These are phyloP conservation scores for Peniophora sp. DNA, from an alignment of 1,284 basidiomycete genomes.

Conservation along the genomic window DNA sequence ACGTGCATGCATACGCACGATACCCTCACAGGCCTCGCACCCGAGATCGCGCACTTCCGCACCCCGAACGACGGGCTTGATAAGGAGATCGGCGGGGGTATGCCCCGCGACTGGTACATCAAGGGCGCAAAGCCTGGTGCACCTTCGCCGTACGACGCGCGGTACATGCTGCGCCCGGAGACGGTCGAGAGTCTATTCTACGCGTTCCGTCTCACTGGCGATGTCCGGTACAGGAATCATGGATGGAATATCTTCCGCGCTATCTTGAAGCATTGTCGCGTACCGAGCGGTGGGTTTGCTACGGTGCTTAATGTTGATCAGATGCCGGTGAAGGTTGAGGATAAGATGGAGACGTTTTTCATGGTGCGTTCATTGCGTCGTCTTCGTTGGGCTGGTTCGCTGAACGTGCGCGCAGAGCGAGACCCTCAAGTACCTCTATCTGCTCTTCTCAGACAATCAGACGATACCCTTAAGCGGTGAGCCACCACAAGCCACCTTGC, in stretches of 20 bases:
- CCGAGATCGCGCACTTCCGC: constrained; percentile 78
- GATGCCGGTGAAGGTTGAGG: constrained; percentile 58
- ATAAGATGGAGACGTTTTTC: constrained; percentile 96
- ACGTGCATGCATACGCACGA: constrained; percentile 87
- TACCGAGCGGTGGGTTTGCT: constrained; percentile 77
- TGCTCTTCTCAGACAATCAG: constrained; percentile 76
- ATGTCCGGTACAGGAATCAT: constrained; percentile 72
- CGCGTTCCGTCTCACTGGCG: constrained; percentile 81
- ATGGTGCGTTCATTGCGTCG: constrained; percentile 41
- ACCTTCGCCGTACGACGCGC: constrained; percentile 65
- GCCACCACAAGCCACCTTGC: constrained; percentile 20
- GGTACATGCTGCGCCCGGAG: constrained; percentile 64
- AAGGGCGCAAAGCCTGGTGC: constrained; percentile 59
- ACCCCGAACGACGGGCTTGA: constrained; percentile 46
- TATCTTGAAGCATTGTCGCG: constrained; percentile 76
- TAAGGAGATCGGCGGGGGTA: constrained; percentile 17
- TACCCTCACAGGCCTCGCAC: constrained; percentile 71
- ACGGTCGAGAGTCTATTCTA: constrained; percentile 92
- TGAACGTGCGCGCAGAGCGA: constrained; percentile 50
- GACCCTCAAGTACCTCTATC: constrained; percentile 91
- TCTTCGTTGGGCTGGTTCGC: not conserved
- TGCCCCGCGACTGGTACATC: constrained; percentile 79
- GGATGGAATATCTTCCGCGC: constrained; percentile 91
- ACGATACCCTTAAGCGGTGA: constrained; percentile 68
- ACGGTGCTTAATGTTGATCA: constrained; percentile 80